These are phyloP conservation scores for Pascua guehoae DNA, from an alignment of 1,284 basidiomycete species.

Conservation along the genomic window DNA sequence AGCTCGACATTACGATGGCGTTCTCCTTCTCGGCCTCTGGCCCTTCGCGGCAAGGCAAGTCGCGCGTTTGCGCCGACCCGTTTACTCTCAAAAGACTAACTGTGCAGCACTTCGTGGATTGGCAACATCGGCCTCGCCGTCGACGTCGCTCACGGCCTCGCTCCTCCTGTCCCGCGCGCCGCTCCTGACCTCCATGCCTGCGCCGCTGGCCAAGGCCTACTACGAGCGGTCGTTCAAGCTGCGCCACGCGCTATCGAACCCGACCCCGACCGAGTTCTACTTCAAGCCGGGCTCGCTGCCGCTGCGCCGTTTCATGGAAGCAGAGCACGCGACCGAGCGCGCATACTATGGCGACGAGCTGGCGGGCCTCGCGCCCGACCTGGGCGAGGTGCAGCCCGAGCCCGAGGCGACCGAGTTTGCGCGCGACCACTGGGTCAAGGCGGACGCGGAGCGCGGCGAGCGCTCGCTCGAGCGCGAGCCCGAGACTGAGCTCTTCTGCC, in stretches of 20 bases:
- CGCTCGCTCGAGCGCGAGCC: constrained; percentile 75
- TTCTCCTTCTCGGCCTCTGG: constrained; percentile 14
- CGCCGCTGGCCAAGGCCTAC: constrained; percentile 76
- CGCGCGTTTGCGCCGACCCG: too few species aligned
- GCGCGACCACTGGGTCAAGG: constrained; percentile 35
- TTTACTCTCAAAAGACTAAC: background rate
- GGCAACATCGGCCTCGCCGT: constrained; percentile 20
- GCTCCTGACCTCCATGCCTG: constrained; percentile 70
- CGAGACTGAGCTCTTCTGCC: constrained; percentile 79
- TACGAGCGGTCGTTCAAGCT: constrained; percentile 81
- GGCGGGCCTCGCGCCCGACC: constrained; percentile 58
- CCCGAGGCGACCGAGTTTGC: constrained; percentile 38
- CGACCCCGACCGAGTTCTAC: constrained; percentile 86
- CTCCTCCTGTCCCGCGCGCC: constrained; percentile 81
- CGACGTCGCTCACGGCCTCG: constrained; percentile 44
- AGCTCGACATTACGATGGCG: constrained; percentile 3
- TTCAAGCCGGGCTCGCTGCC: constrained; percentile 89
- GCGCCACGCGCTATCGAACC: constrained; percentile 79
- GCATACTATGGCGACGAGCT: constrained; percentile 63
- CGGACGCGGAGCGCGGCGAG: constrained; percentile 51
- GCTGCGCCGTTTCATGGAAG: constrained; percentile 71
- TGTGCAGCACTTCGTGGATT: constrained; percentile 14
- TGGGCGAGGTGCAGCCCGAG: constrained; percentile 56
- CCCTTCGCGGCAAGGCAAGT: constrained; percentile 18
- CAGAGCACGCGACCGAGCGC: constrained; percentile 67